These are phyloP conservation scores for Corymbia maculata DNA, from an alignment of 345 rosid genomes.

Conservation along the genomic window DNA sequence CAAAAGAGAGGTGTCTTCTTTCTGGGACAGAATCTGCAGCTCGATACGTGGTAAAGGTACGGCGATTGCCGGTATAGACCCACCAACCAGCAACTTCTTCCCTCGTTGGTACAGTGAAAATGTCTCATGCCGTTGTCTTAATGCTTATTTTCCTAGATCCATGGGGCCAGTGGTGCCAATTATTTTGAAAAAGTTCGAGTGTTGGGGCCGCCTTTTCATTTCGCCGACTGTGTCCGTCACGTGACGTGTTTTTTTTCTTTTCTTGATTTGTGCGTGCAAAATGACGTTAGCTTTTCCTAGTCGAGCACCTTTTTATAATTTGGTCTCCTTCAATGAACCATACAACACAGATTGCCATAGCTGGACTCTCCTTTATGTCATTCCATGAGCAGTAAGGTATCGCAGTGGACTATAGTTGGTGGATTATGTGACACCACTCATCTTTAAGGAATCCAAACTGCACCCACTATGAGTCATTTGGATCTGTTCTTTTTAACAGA, in stretches of 20 bases:
- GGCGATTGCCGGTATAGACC: constrained; percentile 10
- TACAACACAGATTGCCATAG: neutral
- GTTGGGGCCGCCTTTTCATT: neutral
- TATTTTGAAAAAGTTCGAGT: neutral
- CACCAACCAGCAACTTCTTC: constrained; percentile 14
- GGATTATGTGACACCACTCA: constrained; percentile 11
- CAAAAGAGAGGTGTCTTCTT: neutral
- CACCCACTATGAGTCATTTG: neutral
- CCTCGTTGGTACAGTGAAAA: constrained; percentile 3
- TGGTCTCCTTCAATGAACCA: neutral
- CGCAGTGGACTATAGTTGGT: constrained; percentile 3
- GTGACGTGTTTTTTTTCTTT: neutral
- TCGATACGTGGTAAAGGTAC: constrained; percentile 14
- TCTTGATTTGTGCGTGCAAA: neutral
- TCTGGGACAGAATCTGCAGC: constrained; percentile 20
- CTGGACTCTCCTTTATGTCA: constrained; percentile 10
- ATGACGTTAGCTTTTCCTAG: neutral
- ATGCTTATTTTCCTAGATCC: constrained; percentile 25
- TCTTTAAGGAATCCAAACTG: constrained; percentile 19
- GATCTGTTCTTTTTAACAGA: neutral
- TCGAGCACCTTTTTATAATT: neutral
- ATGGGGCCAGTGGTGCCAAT: constrained; percentile 15
- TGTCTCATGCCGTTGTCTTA: constrained; percentile 20
- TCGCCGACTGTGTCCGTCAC: neutral
- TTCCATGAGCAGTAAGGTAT: constrained; percentile 18